These are phyloP conservation scores for Chlamydomonas incerta DNA, from an alignment of 139 green algal genomes.

Conservation along the genomic window DNA sequence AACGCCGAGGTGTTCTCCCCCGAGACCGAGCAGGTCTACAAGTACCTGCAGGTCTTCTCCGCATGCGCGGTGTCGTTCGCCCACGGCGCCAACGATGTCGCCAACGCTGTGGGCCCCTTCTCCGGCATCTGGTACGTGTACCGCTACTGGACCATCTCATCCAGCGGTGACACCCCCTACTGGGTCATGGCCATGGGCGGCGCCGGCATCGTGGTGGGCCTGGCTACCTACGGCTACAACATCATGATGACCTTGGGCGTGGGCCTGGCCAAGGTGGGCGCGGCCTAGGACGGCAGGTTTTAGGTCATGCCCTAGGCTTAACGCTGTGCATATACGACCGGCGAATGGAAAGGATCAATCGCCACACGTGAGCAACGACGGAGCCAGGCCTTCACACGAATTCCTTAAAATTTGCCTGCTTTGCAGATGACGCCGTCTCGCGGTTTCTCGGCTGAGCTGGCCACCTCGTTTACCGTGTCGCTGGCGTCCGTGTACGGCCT, in stretches of 20 bases:
- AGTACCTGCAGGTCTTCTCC: constrained; percentile 67
- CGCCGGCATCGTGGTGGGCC: constrained; percentile 82
- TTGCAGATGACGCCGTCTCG: constrained; percentile 42
- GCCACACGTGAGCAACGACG: too few relatives aligned
- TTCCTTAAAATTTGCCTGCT: neutral
- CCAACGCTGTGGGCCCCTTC: constrained; percentile 84
- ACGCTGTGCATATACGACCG: too few relatives aligned
- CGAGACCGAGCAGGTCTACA: constrained; percentile 68
- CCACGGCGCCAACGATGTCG: constrained; percentile 85
- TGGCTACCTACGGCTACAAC: constrained; percentile 77
- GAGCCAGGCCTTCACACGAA: too few relatives aligned
- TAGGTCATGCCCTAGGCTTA: too few relatives aligned
- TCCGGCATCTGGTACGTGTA: constrained; percentile 70
- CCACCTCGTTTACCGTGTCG: constrained; percentile 50
- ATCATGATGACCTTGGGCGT: constrained; percentile 42
- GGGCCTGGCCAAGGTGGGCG: constrained; percentile 19
- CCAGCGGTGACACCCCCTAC: neutral
- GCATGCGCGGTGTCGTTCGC: constrained; percentile 35
- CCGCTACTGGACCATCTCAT: constrained; percentile 48
- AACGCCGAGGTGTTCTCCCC: constrained; percentile 78
- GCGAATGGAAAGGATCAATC: too few relatives aligned
- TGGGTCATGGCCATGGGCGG: constrained; percentile 85
- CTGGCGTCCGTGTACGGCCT: constrained; percentile 55
- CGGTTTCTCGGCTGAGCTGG: constrained; percentile 52
- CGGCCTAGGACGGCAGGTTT: neutral